phyloP scores from a whole-genome alignment of 495 filamentous ascomycete species.

The Beverwykella pulmonaria region DNA sequence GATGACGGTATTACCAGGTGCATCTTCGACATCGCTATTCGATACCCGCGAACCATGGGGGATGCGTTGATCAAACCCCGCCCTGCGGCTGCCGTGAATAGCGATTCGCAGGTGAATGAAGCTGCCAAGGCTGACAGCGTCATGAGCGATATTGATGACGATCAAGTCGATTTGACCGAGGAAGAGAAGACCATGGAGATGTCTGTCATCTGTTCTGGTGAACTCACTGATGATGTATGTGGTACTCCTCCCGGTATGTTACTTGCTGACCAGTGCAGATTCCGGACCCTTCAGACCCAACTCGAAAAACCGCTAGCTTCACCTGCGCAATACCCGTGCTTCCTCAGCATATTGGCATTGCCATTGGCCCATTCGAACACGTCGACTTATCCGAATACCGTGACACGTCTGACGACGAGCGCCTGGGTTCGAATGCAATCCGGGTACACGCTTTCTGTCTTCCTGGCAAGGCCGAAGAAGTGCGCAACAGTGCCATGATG shows the following conservation, averaged over 20 bases:
- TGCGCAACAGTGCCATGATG: slow-evolving; percentile 80
- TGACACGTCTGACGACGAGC: slow-evolving; percentile 86
- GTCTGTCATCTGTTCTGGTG: slow-evolving; percentile 85
- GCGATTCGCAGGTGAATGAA: slow-evolving; percentile 19
- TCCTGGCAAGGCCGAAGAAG: slow-evolving; percentile 74
- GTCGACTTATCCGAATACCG: slow-evolving; percentile 87
- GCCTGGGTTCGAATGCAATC: slow-evolving; percentile 78
- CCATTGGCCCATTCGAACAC: slow-evolving; percentile 90
- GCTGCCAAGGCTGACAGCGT: slow-evolving; percentile 27
- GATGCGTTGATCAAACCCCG: slow-evolving; percentile 64
- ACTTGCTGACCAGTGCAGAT: slow-evolving; percentile 50
- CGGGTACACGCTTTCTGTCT: slow-evolving; percentile 89
- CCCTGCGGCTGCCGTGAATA: background rate
- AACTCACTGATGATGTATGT: slow-evolving; percentile 74
- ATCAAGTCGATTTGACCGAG: slow-evolving; percentile 54
- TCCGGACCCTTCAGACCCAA: slow-evolving; percentile 69
- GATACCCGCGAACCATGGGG: slow-evolving; percentile 78
- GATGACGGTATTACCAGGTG: slow-evolving; percentile 79
- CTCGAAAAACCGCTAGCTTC: slow-evolving; percentile 83
- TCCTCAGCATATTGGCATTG: slow-evolving; percentile 86
- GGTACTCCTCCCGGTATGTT: background rate
- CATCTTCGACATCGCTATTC: slow-evolving; percentile 86
- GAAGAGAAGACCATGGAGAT: slow-evolving; percentile 87
- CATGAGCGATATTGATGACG: slow-evolving; percentile 28
- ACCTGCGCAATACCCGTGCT: slow-evolving; percentile 68